phyloP scores from a whole-genome alignment of 2,329 filamentous ascomycete species.

The Penicillium hesseltinei region DNA sequence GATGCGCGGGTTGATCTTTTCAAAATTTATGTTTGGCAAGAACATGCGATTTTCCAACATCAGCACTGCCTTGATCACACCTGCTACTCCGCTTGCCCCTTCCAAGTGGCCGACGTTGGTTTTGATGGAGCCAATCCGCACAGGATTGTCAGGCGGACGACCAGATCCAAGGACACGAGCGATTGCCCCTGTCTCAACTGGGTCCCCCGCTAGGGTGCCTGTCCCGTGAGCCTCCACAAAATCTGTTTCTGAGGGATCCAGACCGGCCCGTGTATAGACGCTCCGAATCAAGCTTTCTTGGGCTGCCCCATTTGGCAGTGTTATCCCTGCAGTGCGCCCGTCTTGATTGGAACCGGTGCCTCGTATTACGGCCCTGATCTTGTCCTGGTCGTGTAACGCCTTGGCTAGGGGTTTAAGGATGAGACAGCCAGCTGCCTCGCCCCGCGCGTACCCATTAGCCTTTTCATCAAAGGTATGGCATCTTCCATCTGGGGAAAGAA shows the following conservation, averaged over 20 bases:
- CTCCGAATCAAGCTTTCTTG: conserved; percentile 34
- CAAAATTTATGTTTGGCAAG: conserved; percentile 45
- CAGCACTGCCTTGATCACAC: conserved; percentile 43
- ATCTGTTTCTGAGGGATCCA: conserved; percentile 19
- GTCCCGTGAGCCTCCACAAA: conserved; percentile 32
- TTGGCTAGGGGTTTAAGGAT: conserved; percentile 44
- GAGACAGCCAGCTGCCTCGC: conserved; percentile 46
- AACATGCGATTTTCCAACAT: conserved; percentile 47
- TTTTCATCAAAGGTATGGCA: conserved; percentile 39
- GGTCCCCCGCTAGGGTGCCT: conserved; percentile 33
- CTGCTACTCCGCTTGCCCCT: conserved; percentile 27
- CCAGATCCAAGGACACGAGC: conserved; percentile 19
- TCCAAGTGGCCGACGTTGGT: conserved; percentile 31
- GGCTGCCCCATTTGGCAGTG: conserved; percentile 38
- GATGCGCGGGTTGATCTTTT: conserved; percentile 39
- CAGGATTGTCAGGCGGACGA: conserved; percentile 9
- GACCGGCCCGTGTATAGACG: conserved; percentile 29
- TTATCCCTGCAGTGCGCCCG: conserved; percentile 47
- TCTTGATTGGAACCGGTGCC: conserved; percentile 46
- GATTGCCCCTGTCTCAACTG: conserved; percentile 29
- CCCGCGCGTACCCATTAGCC: conserved; percentile 48
- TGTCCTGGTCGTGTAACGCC: conserved; percentile 44
- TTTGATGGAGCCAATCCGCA: conserved; percentile 27
- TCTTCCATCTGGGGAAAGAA: conserved; percentile 30
- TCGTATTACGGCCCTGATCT: conserved; percentile 46